Base-by-base conservation (phyloP, 2,329 filamentous ascomycete species). In the Diaporthe vexans region DNA sequence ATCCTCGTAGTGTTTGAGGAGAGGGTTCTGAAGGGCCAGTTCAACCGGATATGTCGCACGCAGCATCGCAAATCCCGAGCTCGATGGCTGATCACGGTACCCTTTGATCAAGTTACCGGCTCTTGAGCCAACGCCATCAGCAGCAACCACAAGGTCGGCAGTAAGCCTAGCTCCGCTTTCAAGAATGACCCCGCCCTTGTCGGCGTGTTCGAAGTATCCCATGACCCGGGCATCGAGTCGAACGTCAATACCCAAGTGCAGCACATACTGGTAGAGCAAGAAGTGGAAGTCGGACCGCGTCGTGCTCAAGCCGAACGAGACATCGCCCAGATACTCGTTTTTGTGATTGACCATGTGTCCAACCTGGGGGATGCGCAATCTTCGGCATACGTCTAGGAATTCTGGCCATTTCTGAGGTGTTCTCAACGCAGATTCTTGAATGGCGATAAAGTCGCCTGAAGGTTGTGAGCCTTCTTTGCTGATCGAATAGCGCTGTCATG, bases 61-160 rank as follows among this genome's bases (percentile, higher is more conserved):
- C 29, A 33, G 29, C 29, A 33, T 33, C 29, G 29, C 29, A 33
- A 6, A 33, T 7, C 29, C 29, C 29, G 29, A 33, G 29, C 29
- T 33, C 29, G 29, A 33, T 33, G 29, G 29, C 29, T 5, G 29
- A 33, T 33, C 29, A 33, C 29, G 29, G 4, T 33, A 3, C 29
- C 29, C 29, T 7, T 33, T 33, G 29, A 33, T 33, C 29, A 33
- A 33, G 29, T 5, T 5, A 33, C 29, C 68, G 51, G 54, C 63
- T 3, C 19, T 21, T 24, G 70, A 61, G n/a, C 29, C 37, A n/a
- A 35, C 15, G 6, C 40, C 46, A 54, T 61, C 70, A 4, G 57
- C 40, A 3, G 65, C 51, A 11, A 69, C 65, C 33, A 69, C 70
- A 8, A 61, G 13, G 19, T 72, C 40, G 13, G 70, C 70, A 13